Percentiles rank a stretch among this genome's conserved stretches.
Conservation (phyloP, 148 eudicot species). For the Amaranthus cruentus region DNA sequence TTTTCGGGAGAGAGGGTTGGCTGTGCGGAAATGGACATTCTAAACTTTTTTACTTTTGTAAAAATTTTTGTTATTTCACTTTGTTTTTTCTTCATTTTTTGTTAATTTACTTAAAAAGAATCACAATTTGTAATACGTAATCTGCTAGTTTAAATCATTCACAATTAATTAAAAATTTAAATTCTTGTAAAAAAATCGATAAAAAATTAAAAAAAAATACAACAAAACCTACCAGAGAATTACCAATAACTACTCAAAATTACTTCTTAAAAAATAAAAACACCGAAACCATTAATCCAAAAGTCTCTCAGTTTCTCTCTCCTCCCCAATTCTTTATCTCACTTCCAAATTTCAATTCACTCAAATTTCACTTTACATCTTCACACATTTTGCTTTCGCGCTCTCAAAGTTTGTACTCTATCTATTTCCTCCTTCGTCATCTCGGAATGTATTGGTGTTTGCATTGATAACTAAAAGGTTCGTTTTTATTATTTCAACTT, state of each 20-base stretch:
- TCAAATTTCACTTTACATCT: not conserved
- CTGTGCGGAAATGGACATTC: too few relatives aligned
- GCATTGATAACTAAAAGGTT: slow-evolving; percentile 14
- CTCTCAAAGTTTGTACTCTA: not conserved
- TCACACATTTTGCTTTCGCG: not conserved
- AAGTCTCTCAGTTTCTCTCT: slow-evolving; percentile 5
- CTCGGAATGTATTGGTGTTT: slow-evolving; percentile 5
- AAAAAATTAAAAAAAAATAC: too few relatives aligned
- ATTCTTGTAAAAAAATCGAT: too few relatives aligned
- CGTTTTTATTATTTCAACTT: slow-evolving; percentile 8
- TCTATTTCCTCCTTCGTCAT: not conserved
- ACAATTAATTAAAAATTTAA: too few relatives aligned
- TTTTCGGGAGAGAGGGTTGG: too few relatives aligned
- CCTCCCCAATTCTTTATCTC: slow-evolving; percentile 2
- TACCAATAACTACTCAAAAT: not conserved
- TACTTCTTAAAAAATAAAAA: not conserved
- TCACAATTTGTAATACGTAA: too few relatives aligned
- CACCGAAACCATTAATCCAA: not conserved
- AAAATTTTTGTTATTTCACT: too few relatives aligned
- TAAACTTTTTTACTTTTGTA: too few relatives aligned
- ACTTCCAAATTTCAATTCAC: slow-evolving; percentile 21
- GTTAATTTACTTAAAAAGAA: too few relatives aligned
- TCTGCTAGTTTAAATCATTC: too few relatives aligned
- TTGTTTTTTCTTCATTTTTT: too few relatives aligned
- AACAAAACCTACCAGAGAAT: not conserved